Evolutionary conservation across 1,284 basidiomycete species (phyloP).

Genomic region (Ceratobasidium sp.): DNA sequence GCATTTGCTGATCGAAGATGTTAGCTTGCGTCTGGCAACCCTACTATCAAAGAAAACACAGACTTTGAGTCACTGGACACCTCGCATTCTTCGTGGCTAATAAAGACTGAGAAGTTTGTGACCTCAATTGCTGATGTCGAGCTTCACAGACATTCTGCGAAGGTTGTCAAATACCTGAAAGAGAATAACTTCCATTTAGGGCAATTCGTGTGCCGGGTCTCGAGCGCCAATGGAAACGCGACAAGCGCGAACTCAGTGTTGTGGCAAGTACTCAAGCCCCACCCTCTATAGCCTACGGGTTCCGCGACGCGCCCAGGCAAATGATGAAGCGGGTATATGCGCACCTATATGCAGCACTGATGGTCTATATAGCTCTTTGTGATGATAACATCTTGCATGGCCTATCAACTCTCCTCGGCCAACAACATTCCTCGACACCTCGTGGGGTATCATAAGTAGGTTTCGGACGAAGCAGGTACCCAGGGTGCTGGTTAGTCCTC

Average conservation of each 20-base stretch:
- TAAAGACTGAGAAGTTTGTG: neutral
- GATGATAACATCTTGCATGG: neutral
- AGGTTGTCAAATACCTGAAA: neutral
- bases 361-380: neutral
- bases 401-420: neutral
- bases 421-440: constrained; percentile 1
- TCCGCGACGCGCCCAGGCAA: neutral
- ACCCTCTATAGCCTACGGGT: neutral
- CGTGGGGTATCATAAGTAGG: neutral
- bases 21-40: no score
- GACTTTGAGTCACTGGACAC: neutral
- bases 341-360: neutral
- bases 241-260: neutral
- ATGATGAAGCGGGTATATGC: neutral
- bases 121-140: neutral
- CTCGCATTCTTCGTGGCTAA: neutral
- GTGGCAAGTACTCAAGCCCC: neutral
- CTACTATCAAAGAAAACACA: no score
- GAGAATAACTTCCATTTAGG: neutral
- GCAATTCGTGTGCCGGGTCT: neutral
- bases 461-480: constrained; percentile 8
- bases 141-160: neutral
- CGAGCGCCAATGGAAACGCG: neutral
- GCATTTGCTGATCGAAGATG: no score
- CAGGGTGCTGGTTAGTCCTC: neutral